Percentiles rank a stretch among this genome's conserved stretches.
Conservation (phyloP, 345 rosid species). For the Abelmoschus esculentus region DNA sequence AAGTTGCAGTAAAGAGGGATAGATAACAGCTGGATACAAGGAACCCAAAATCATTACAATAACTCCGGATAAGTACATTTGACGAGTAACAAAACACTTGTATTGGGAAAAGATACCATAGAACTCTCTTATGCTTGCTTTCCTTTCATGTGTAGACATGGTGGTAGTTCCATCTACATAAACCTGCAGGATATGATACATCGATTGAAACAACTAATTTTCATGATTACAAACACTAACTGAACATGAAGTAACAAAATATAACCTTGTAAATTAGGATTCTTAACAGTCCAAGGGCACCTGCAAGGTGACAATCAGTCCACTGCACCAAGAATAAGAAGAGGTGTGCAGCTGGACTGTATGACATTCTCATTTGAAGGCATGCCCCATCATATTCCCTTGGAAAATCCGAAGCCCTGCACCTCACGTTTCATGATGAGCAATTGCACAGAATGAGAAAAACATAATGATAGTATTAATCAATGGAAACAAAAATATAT, state of each 20-base stretch:
- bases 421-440: constrained; percentile 40
- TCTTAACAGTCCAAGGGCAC: constrained; percentile 57
- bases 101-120: constrained; percentile 32
- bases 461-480: constrained; percentile 12
- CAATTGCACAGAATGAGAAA: too few relatives aligned
- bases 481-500: too few relatives aligned
- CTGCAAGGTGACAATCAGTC: constrained; percentile 62
- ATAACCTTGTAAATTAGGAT: constrained; percentile 57
- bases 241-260: neutral
- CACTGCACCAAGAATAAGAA: constrained; percentile 63
- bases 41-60: constrained; percentile 9
- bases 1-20: constrained; percentile 59
- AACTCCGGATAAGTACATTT: neutral
- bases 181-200: constrained; percentile 28
- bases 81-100: neutral
- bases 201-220: neutral
- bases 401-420: constrained; percentile 59
- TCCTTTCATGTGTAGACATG: constrained; percentile 49
- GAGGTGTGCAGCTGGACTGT: constrained; percentile 61
- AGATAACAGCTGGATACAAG: constrained; percentile 44
- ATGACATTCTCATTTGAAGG: constrained; percentile 71
- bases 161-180: constrained; percentile 69
- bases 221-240: neutral
- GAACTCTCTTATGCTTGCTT: constrained; percentile 49
- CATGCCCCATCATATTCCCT: constrained; percentile 64